phyloP scores from a whole-genome alignment of 768 basidiomycete genomes.

The Lactifluus hygrophoroides region DNA sequence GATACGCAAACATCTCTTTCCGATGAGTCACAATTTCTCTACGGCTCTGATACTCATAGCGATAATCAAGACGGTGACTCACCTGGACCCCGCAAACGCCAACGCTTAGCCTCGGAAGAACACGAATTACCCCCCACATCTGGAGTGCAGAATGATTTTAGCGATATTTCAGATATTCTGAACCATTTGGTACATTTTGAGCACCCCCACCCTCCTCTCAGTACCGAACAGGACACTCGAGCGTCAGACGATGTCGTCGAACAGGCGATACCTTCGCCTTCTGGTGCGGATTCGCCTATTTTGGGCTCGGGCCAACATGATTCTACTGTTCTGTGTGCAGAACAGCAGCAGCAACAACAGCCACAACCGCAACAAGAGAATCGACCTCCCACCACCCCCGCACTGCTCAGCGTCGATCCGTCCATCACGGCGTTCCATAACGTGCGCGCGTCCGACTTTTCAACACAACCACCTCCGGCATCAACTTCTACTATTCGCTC shows the following conservation, averaged over 20 bases:
- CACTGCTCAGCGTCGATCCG: not conserved
- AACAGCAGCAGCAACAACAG: not conserved
- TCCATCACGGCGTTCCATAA: conserved; percentile 4
- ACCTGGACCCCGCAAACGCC: conserved; percentile 18
- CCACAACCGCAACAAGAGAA: not conserved
- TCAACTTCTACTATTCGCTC: conserved; percentile 8
- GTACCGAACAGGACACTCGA: not conserved
- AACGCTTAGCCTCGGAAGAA: conserved; percentile 24
- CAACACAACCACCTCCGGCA: conserved; percentile 3
- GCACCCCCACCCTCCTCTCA: conserved; percentile 33
- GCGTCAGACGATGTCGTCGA: conserved; percentile 13
- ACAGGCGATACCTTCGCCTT: conserved; percentile 7
- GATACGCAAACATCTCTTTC: conserved; percentile 17
- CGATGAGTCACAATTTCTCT: conserved; percentile 26
- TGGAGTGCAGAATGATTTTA: conserved; percentile 58
- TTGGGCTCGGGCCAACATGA: not conserved
- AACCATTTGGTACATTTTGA: conserved; percentile 69
- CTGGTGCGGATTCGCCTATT: conserved; percentile 8
- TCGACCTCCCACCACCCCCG: conserved; percentile 2
- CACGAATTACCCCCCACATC: conserved; percentile 28
- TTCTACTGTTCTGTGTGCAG: not conserved
- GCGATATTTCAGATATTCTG: conserved; percentile 72
- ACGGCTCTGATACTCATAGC: conserved; percentile 31
- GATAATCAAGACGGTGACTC: conserved; percentile 25
- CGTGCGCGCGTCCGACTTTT: not conserved